phyloP scores from a whole-genome alignment of 257 asterid species.

The Penstemon eatonii region DNA sequence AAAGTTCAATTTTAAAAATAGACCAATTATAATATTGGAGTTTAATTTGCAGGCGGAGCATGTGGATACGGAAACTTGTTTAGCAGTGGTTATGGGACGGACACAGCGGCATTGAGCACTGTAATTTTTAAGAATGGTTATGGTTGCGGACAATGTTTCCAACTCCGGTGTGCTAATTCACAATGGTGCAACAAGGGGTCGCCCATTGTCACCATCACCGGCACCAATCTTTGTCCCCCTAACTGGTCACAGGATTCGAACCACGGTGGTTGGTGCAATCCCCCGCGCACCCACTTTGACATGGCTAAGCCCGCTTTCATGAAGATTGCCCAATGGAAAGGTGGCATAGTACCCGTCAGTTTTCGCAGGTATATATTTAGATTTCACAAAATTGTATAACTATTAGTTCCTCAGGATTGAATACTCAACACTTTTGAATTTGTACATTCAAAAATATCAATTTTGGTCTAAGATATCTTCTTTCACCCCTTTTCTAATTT shows the following conservation, averaged over 20 bases:
- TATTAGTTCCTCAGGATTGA: too few relatives aligned
- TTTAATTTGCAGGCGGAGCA: conserved; percentile 30
- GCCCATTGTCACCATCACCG: conserved; percentile 31
- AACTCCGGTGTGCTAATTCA: conserved; percentile 43
- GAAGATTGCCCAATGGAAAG: conserved; percentile 35
- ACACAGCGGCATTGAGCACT: conserved; percentile 36
- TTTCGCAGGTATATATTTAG: conserved; percentile 27
- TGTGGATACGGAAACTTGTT: conserved; percentile 41
- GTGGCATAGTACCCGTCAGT: conserved; percentile 38
- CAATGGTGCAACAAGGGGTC: conserved; percentile 39
- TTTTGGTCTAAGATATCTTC: too few relatives aligned
- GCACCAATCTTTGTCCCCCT: conserved; percentile 45
- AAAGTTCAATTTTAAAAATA: too few relatives aligned
- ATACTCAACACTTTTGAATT: too few relatives aligned
- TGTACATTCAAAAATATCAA: too few relatives aligned
- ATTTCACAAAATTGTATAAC: too few relatives aligned
- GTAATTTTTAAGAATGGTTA: conserved; percentile 39
- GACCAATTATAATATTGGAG: too few relatives aligned
- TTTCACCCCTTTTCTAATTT: too few relatives aligned
- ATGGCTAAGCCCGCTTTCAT: conserved; percentile 40
- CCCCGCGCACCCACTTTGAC: conserved; percentile 41
- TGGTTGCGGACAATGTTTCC: conserved; percentile 62
- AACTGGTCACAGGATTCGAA: conserved; percentile 34
- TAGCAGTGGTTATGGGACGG: conserved; percentile 30
- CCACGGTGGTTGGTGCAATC: conserved; percentile 49